phyloP scores from a whole-genome alignment of 129 eudicot species.

The Pittosporum tobira region DNA sequence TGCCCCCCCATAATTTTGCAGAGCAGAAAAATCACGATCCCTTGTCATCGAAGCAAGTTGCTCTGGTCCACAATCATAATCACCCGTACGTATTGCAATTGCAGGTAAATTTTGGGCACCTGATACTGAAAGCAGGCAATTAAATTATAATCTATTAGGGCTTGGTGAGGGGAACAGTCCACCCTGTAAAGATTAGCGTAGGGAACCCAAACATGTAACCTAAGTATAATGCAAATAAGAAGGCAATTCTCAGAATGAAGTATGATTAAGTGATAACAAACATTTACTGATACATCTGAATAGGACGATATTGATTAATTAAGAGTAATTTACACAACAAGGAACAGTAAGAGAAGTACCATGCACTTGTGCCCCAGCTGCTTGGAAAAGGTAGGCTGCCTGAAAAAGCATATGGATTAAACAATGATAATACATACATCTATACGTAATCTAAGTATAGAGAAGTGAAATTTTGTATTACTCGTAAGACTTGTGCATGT shows the following conservation, averaged over 20 bases:
- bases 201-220: neutral
- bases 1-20: constrained; percentile 75
- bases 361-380: constrained; percentile 32
- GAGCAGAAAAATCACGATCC: constrained; percentile 54
- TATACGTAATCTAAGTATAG: neutral
- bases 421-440: neutral
- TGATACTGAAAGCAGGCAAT: constrained; percentile 17
- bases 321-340: constrained; percentile 1
- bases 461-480: constrained; percentile 17
- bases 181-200: no score
- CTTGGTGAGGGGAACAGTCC: neutral
- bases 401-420: constrained; percentile 20
- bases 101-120: constrained; percentile 42
- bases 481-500: constrained; percentile 92
- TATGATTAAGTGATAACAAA: no score
- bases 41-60: constrained; percentile 62
- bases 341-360: constrained; percentile 32
- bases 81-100: constrained; percentile 39
- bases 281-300: neutral
- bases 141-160: no score
- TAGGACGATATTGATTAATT: no score
- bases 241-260: no score
- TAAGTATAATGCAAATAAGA: no score
- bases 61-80: constrained; percentile 45
- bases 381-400: constrained; percentile 82